These are phyloP conservation scores for Chlorella sorokiniana DNA, from an alignment of 139 green algal species.

Conservation along the genomic window DNA sequence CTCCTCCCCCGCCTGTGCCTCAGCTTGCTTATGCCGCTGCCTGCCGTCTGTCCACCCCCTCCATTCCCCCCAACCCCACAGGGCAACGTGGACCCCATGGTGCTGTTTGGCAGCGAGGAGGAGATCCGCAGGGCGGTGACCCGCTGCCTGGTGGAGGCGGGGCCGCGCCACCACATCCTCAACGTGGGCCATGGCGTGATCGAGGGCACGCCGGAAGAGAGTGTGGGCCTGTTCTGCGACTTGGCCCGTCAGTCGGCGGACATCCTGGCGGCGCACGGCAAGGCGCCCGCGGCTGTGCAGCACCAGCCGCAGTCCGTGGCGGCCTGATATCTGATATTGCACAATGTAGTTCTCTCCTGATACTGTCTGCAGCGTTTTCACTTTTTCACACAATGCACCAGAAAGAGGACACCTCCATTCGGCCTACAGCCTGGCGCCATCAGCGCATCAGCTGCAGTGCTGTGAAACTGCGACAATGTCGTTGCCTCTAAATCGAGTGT, in stretches of 20 bases:
- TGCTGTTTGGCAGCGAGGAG: slow-evolving; percentile 85
- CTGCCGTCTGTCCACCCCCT: background rate
- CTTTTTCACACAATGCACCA: background rate
- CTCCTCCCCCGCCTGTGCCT: background rate
- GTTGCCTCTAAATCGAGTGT: too few relatives aligned
- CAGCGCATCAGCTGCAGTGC: too few relatives aligned
- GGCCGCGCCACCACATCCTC: slow-evolving; percentile 84
- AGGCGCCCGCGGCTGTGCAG: slow-evolving; percentile 15
- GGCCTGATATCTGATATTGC: background rate
- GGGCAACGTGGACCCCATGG: slow-evolving; percentile 94
- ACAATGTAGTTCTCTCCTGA: background rate
- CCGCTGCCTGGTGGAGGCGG: slow-evolving; percentile 62
- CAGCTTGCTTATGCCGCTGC: background rate
- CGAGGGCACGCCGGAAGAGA: slow-evolving; percentile 91
- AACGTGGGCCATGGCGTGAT: slow-evolving; percentile 92
- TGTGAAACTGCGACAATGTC: too few relatives aligned
- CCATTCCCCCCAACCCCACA: background rate
- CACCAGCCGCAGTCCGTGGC: slow-evolving; percentile 8
- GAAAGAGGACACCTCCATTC: too few relatives aligned
- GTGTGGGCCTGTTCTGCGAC: slow-evolving; percentile 89
- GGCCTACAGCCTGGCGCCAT: too few relatives aligned
- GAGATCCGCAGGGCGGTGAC: slow-evolving; percentile 70
- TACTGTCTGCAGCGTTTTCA: background rate
- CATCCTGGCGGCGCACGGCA: slow-evolving; percentile 23
- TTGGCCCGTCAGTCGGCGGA: slow-evolving; percentile 71